Evolutionary conservation across 2,329 filamentous ascomycete species (phyloP), one percentile per base, ranked within the genome.

Genomic region (Trichoderma sp.): DNA sequence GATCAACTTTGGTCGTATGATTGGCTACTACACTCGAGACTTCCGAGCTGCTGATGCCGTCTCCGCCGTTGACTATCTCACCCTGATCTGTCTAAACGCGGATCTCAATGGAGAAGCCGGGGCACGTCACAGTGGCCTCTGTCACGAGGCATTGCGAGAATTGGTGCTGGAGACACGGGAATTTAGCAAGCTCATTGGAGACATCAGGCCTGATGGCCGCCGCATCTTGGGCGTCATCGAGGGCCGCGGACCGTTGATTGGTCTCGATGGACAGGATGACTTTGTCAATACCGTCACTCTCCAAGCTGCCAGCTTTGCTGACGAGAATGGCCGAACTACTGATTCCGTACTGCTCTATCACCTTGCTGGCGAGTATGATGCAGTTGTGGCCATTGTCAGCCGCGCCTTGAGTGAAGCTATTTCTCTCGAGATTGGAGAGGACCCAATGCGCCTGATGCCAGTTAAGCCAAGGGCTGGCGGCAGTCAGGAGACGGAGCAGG

Each of bases 161-260:
- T 89, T 98, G 67, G 93, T 97, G 29, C 85, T 99, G n/a, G 95
- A 99, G 80, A 97, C 94, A 22, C 89, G 94, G 72, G 95, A 99
- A 76, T 99, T 98, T 79, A 94, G 94, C 75, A 92, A 93, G 75
- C 84, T 99, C 15, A 89, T 99, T 58, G 95, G 96, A 64, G 96
- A 99, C 77, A 93, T 99, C 73, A 87, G 89, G 69, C 87, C 89
- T 2, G 93, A 98, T 76, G 95, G 95, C 25, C 90, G 89, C 70
- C 90, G 94, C 68, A 92, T 97, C 72, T 89, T 88, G 68, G 95
- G 95, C 61, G 87, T 93, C 29, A 94, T 99, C 70, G 94, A 98
- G 79, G 87, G 93, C 74, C 92, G 94, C 42, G 88, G 93, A 50
- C 84, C 86, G 34, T 84, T 99, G 67, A 94, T 99, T 75, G 91